Conservation (phyloP, 768 basidiomycete genomes). For the Obba rivulosa region DNA sequence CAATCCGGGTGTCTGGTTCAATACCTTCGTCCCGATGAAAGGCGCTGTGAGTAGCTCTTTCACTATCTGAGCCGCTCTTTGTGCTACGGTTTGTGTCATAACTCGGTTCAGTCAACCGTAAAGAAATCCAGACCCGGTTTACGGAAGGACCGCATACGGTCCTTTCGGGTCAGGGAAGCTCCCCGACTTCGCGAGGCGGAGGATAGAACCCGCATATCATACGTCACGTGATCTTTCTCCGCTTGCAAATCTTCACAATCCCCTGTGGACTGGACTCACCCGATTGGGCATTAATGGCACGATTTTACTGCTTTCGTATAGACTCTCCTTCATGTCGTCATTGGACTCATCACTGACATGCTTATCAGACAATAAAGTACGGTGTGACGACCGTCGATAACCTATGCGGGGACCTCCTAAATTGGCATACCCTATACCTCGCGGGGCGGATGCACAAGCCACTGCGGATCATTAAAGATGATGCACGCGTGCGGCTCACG, state of each 20-base stretch:
- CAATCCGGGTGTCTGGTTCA: slow-evolving; percentile 93
- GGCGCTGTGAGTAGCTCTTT: slow-evolving; percentile 62
- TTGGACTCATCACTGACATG: background rate
- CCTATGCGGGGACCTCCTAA: slow-evolving; percentile 83
- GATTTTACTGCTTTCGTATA: background rate
- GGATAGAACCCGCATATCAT: too few species aligned
- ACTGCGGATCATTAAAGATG: slow-evolving; percentile 86
- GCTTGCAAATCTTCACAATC: background rate
- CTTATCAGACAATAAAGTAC: slow-evolving; percentile 85
- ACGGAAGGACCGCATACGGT: too few species aligned
- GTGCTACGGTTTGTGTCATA: too few species aligned
- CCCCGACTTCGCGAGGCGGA: too few species aligned
- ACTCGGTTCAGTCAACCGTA: too few species aligned
- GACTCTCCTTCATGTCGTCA: background rate
- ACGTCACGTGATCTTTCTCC: too few species aligned
- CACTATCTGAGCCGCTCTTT: background rate
- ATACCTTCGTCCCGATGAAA: slow-evolving; percentile 78
- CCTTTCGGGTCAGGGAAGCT: too few species aligned
- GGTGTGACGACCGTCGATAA: slow-evolving; percentile 90
- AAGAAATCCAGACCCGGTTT: too few species aligned
- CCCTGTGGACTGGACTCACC: too few species aligned
- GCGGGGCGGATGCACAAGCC: slow-evolving; percentile 98
- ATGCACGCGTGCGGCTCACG: slow-evolving; percentile 85
- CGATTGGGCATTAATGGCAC: too few species aligned
- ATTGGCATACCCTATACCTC: slow-evolving; percentile 91